These are phyloP conservation scores for Cutaneotrichosporon cutaneum DNA, from an alignment of 1,284 basidiomycete species.

Conservation along the genomic window DNA sequence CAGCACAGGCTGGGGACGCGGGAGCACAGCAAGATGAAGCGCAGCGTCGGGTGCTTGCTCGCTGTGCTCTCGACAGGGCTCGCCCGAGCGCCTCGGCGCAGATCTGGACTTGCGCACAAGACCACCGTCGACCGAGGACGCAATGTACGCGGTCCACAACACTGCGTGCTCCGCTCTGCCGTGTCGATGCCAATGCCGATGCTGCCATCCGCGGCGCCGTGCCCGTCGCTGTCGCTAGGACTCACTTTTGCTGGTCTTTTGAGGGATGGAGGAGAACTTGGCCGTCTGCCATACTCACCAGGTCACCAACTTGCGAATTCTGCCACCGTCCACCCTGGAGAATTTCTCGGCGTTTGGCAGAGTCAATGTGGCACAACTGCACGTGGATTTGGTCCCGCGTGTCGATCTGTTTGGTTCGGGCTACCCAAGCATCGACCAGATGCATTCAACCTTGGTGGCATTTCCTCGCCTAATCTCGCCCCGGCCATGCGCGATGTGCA, in stretches of 20 bases:
- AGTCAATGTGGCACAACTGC: not conserved
- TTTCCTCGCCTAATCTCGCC: no score
- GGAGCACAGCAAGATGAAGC: no score
- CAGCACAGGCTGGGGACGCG: no score
- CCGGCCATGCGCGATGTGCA: no score
- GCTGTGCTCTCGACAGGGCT: no score
- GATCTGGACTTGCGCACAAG: no score
- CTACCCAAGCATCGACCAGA: not conserved
- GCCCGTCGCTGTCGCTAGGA: not conserved
- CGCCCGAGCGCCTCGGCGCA: no score
- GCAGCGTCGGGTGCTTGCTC: no score
- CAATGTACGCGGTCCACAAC: no score
- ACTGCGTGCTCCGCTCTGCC: no score
- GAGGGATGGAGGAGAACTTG: not conserved
- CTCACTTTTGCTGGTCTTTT: slow-evolving; percentile 1
- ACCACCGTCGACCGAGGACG: no score
- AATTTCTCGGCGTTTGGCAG: not conserved
- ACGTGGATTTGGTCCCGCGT: not conserved
- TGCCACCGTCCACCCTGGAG: not conserved
- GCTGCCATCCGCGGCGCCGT: no score
- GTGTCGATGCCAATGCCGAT: not conserved
- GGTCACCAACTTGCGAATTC: not conserved
- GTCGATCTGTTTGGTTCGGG: not conserved
- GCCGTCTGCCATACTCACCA: not conserved
- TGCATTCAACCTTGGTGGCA: not conserved